Conservation (phyloP, 2,329 filamentous ascomycete genomes). For the Dactylonectria estremocensis region DNA sequence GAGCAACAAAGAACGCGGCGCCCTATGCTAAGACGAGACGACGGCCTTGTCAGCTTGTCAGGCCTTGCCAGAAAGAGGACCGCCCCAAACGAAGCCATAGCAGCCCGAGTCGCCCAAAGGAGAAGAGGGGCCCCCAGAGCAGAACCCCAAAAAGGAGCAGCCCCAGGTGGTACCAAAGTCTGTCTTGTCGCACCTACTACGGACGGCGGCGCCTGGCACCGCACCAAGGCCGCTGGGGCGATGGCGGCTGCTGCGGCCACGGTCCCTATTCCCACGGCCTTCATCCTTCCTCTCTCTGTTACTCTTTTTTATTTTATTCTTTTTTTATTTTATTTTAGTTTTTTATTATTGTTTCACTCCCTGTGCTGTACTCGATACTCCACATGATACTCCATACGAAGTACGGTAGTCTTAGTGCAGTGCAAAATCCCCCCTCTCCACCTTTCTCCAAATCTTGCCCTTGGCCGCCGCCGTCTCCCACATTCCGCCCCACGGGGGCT, state of each 20-base stretch:
- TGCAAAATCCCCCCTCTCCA: conserved; percentile 5
- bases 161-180: conserved; percentile 43
- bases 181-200: conserved; percentile 39
- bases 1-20: conserved; percentile 7
- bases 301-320: too few species aligned
- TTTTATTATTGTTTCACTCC: background rate
- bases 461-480: conserved; percentile 13
- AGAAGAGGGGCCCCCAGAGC: conserved; percentile 12
- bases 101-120: conserved; percentile 15
- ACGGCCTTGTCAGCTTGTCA: background rate
- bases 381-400: conserved; percentile 7
- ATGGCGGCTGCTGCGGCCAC: conserved; percentile 29
- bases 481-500: conserved; percentile 21
- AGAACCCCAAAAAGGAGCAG: conserved; percentile 17
- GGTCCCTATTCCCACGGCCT: conserved; percentile 6
- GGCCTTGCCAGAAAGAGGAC: conserved; percentile 9
- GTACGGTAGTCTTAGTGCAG: background rate
- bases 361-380: too few species aligned
- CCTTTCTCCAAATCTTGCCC: conserved; percentile 7
- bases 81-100: conserved; percentile 2
- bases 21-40: conserved; percentile 16
- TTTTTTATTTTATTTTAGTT: too few species aligned
- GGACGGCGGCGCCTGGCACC: too few species aligned
- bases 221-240: conserved; percentile 1
- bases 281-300: background rate